These are phyloP conservation scores for Wickerhamiella sorbophila DNA, from an alignment of 805 yeast genomes.

Conservation along the genomic window DNA sequence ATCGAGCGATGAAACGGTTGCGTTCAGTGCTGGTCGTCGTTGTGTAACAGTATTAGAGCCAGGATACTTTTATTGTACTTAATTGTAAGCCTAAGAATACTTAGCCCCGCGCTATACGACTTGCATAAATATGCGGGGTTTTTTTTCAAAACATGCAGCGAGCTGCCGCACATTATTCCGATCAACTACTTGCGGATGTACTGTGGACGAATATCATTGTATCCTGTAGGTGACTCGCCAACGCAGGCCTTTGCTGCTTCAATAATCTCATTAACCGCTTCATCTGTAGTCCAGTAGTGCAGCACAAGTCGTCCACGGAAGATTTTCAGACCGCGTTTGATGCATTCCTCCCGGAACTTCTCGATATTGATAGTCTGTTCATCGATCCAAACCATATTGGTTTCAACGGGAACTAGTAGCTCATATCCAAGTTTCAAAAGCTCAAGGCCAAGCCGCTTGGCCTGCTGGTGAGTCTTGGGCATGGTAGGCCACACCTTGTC, in stretches of 20 bases:
- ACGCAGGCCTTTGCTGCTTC: background rate
- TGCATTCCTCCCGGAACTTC: slow-evolving; percentile 38
- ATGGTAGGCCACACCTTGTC: slow-evolving; percentile 55
- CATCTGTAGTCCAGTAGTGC: slow-evolving; percentile 51
- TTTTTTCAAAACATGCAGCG: no score
- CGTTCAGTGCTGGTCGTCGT: no score
- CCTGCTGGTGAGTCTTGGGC: slow-evolving; percentile 35
- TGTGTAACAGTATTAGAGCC: no score
- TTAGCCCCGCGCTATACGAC: no score
- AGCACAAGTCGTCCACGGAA: slow-evolving; percentile 69
- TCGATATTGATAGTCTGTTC: slow-evolving; percentile 42
- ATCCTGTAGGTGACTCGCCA: background rate
- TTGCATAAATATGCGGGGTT: no score
- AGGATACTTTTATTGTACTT: no score
- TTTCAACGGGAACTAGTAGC: slow-evolving; percentile 62
- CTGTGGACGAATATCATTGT: background rate
- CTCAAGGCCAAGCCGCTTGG: slow-evolving; percentile 33
- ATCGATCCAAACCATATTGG: slow-evolving; percentile 77
- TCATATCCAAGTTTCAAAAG: slow-evolving; percentile 32
- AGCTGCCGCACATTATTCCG: no score
- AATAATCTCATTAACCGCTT: slow-evolving; percentile 31
- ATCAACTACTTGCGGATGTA: background rate
- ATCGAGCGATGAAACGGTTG: no score
- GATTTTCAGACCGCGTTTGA: slow-evolving; percentile 45
- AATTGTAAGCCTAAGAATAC: no score